phyloP scores from a whole-genome alignment of 768 basidiomycete species.

The Cyclocybe aegerita region DNA sequence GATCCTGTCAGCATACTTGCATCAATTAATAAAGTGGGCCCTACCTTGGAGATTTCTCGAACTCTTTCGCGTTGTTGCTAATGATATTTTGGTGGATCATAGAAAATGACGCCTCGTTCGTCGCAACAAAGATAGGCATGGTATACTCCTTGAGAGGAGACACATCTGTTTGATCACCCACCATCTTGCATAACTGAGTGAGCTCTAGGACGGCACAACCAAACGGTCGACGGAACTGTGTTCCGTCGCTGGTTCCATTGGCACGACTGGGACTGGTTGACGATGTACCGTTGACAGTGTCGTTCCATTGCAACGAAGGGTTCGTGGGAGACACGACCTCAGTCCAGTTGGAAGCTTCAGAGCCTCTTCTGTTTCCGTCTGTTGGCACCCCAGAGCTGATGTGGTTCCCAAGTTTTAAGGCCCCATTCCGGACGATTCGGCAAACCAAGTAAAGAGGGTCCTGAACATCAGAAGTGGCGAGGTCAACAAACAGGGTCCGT shows the following conservation, averaged over 20 bases:
- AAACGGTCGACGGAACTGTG: constrained; percentile 81
- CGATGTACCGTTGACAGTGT: constrained; percentile 10
- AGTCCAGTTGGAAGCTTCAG: constrained; percentile 47
- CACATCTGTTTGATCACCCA: constrained; percentile 61
- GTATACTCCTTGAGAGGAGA: constrained; percentile 70
- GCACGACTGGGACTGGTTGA: constrained; percentile 19
- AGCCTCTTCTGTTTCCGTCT: constrained; percentile 50
- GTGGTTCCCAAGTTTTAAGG: constrained; percentile 69
- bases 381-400: constrained; percentile 46
- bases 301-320: constrained; percentile 19
- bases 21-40: constrained; percentile 17
- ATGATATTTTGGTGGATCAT: constrained; percentile 97
- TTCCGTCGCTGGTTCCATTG: constrained; percentile 31
- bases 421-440: constrained; percentile 84
- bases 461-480: constrained; percentile 83
- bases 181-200: constrained; percentile 68
- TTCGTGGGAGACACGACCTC: constrained; percentile 25
- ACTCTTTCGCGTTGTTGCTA: constrained; percentile 72
- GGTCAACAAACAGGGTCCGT: constrained; percentile 86
- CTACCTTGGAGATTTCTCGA: constrained; percentile 79
- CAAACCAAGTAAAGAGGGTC: constrained; percentile 90
- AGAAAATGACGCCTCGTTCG: constrained; percentile 83
- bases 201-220: constrained; percentile 95
- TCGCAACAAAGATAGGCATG: constrained; percentile 86
- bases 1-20: not conserved